Evolutionary conservation across 129 eudicot genomes (phyloP).

Genomic region (Lactuca saligna): DNA sequence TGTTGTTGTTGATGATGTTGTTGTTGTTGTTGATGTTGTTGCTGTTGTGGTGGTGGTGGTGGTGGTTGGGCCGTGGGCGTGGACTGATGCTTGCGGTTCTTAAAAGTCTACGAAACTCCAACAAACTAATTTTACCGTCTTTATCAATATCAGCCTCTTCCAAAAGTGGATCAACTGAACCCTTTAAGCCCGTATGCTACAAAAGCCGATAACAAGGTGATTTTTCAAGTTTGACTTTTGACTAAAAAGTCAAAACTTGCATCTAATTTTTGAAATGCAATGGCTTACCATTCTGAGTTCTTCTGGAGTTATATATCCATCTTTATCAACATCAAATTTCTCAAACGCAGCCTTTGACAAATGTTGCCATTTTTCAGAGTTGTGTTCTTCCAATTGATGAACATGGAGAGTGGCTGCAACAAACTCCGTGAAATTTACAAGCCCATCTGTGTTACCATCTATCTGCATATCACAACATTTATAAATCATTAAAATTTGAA

Average conservation of each 20-base stretch:
- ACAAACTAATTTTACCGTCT: slow-evolving; percentile 87
- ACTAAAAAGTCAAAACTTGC: neutral
- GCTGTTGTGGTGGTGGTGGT: neutral
- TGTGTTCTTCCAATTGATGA: slow-evolving; percentile 85
- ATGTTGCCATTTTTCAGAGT: slow-evolving; percentile 77
- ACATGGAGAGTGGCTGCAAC: slow-evolving; percentile 97
- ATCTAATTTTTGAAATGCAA: neutral
- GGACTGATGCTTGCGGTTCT: slow-evolving; percentile 86
- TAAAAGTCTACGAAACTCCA: slow-evolving; percentile 84
- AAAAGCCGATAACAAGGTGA: neutral
- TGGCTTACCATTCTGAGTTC: slow-evolving; percentile 79
- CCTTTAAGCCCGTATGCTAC: slow-evolving; percentile 84
- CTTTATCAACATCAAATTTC: slow-evolving; percentile 89
- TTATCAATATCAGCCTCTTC: slow-evolving; percentile 95
- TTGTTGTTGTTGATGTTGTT: neutral
- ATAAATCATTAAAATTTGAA: no score
- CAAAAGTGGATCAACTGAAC: slow-evolving; percentile 78
- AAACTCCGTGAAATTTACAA: slow-evolving; percentile 84
- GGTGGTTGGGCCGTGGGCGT: neutral
- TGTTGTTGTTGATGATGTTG: neutral
- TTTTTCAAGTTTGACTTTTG: slow-evolving; percentile 15
- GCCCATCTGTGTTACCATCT: slow-evolving; percentile 90
- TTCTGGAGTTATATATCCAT: slow-evolving; percentile 88
- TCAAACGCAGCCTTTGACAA: slow-evolving; percentile 88
- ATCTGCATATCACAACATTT: slow-evolving; percentile 52